Evolutionary conservation across 2,329 filamentous ascomycete species (phyloP).

Genomic region (Aspergillus caelatus): DNA sequence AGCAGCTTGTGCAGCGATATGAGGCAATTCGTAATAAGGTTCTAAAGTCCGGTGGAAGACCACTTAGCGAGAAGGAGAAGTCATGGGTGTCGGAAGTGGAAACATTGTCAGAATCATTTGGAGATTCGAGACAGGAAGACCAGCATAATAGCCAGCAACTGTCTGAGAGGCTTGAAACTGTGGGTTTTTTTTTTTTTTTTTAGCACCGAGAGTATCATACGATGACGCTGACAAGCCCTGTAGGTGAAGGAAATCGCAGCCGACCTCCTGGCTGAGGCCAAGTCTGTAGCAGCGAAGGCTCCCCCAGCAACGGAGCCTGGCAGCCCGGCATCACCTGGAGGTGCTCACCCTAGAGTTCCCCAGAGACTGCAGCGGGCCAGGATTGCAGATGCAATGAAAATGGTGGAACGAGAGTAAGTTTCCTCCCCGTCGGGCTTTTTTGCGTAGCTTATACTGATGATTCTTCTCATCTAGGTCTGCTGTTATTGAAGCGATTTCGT

Average conservation of each 20-base stretch:
- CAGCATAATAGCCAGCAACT: conserved; percentile 31
- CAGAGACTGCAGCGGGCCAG: conserved; percentile 49
- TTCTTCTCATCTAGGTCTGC: conserved; percentile 35
- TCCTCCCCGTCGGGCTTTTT: background rate
- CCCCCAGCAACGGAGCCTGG: conserved; percentile 30
- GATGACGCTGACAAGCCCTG: conserved; percentile 17
- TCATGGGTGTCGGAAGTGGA: conserved; percentile 50
- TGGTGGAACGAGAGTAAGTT: conserved; percentile 54
- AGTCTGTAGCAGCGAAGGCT: conserved; percentile 34
- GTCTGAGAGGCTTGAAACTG: conserved; percentile 42
- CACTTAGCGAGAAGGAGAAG: conserved; percentile 50
- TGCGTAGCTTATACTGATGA: conserved; percentile 13
- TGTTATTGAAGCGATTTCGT: conserved; percentile 47
- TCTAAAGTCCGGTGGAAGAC: conserved; percentile 45
- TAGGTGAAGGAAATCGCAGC: conserved; percentile 45
- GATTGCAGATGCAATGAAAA: conserved; percentile 51
- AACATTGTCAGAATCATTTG: conserved; percentile 40
- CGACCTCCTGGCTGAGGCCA: conserved; percentile 41
- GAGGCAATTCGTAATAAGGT: conserved; percentile 49
- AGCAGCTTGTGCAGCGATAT: conserved; percentile 45
- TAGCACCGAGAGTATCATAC: background rate
- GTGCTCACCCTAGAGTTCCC: conserved; percentile 38
- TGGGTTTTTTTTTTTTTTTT: conserved; percentile 30
- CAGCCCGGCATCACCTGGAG: conserved; percentile 32
- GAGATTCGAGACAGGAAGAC: conserved; percentile 24